phyloP scores from a whole-genome alignment of 2,329 filamentous ascomycete genomes.

The Elsinoe fawcettii region DNA sequence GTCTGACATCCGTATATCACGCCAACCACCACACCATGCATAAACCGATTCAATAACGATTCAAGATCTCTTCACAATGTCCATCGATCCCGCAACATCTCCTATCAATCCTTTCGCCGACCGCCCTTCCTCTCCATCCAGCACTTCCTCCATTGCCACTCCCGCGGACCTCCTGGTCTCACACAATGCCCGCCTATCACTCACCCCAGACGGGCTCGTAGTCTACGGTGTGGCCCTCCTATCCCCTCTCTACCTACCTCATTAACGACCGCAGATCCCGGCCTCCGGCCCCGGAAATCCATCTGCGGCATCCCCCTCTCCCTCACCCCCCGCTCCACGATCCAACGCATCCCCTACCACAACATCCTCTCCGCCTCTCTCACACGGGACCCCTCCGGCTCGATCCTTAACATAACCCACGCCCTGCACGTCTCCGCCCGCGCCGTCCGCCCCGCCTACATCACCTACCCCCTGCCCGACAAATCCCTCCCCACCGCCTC shows the following conservation, averaged over 20 bases:
- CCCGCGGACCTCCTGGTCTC: slow-evolving; percentile 34
- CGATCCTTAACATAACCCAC: slow-evolving; percentile 63
- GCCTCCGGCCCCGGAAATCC: slow-evolving; percentile 41
- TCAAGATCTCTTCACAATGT: neutral
- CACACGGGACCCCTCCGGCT: slow-evolving; percentile 32
- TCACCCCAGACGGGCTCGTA: slow-evolving; percentile 53
- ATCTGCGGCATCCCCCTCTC: slow-evolving; percentile 52
- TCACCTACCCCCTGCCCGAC: slow-evolving; percentile 52
- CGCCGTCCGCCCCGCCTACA: slow-evolving; percentile 51
- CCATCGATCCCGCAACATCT: neutral
- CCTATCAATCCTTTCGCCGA: slow-evolving; percentile 18
- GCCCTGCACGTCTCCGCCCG: slow-evolving; percentile 50
- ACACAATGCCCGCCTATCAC: slow-evolving; percentile 51
- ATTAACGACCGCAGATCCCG: slow-evolving; percentile 41
- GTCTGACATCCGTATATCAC: neutral
- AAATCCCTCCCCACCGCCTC: slow-evolving; percentile 45
- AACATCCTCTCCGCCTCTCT: slow-evolving; percentile 77
- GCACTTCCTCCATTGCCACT: slow-evolving; percentile 34
- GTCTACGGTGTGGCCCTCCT: slow-evolving; percentile 44
- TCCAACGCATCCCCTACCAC: slow-evolving; percentile 63
- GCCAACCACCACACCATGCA: neutral
- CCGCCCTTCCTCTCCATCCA: slow-evolving; percentile 5
- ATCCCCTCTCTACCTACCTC: neutral
- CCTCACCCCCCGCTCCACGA: slow-evolving; percentile 42
- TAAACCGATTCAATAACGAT: neutral